These are phyloP conservation scores for Phyllosticta capitalensis DNA, from an alignment of 2,329 filamentous ascomycete species.

Conservation along the genomic window DNA sequence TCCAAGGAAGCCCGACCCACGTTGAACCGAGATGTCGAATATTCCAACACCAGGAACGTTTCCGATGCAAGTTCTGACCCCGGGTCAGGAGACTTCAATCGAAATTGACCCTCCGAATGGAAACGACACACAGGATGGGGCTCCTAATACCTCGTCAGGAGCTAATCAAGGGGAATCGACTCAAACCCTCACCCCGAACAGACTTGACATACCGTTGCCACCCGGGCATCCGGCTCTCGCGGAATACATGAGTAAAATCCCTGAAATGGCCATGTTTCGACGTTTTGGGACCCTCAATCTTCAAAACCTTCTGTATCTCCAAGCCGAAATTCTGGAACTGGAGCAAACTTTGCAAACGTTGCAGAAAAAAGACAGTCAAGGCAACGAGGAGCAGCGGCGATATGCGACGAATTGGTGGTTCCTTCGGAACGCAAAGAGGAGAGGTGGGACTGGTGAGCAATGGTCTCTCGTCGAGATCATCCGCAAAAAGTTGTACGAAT, in stretches of 20 bases:
- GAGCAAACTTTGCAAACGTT: background rate
- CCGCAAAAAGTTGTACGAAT: slow-evolving; percentile 1
- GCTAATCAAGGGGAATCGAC: background rate
- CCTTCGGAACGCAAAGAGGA: background rate
- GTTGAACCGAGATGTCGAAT: background rate
- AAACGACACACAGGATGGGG: background rate
- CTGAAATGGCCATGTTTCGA: background rate
- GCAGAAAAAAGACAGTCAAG: no score
- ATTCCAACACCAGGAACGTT: background rate
- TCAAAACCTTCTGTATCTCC: slow-evolving; percentile 1
- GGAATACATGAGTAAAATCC: background rate
- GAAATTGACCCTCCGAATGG: background rate
- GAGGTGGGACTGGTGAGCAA: background rate
- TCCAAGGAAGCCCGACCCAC: background rate
- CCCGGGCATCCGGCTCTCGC: background rate
- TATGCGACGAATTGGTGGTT: background rate
- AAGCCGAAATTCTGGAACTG: background rate
- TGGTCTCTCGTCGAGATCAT: background rate
- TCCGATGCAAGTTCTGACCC: background rate
- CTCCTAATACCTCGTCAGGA: background rate
- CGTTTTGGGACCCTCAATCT: background rate
- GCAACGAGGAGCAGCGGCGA: no score
- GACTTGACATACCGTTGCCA: background rate
- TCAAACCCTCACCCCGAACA: background rate
- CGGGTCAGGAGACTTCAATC: background rate